Evolutionary conservation across 441 rosid species (phyloP), one percentile per base, ranked within the genome.

Genomic region (Croton laevigatus): DNA sequence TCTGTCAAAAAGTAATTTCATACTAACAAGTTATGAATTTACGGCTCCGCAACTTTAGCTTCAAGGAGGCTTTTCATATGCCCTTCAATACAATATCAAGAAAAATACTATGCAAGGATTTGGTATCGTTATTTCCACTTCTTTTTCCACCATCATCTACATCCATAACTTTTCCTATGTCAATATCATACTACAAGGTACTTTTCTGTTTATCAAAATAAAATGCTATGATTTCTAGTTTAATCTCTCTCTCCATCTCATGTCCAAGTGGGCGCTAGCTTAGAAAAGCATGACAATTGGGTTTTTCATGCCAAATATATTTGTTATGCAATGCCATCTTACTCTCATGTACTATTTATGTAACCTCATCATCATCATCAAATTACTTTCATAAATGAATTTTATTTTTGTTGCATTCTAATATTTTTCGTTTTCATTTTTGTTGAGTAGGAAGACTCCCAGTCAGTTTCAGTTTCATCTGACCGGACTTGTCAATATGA

Each of bases 111-210:
- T 89, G 89, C 66, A 80, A 81, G 80, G 88, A 83, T 84, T 79
- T 87, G 74, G 80, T 88, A 69, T 85, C 93, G 38, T 84, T 94
- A 60, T 94, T 81, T 76, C 90, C 93, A 64, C 83, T 88, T 72
- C 80, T 79, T 32, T 80, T 82, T 62, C 77, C 90, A 22, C 75
- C 86, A 75, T 59, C 79, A 65, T 79, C 90, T 55, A 69, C 69
- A 34, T 77, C 81, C 63, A 65, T 64, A 58, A 36, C 73, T 37
- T 65, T 87, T 78, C 96, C 96, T 58, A 69, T 89, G 79, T 94
- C 99, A 73, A 73, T 94, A 72, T 87, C 96, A 72, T 90, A 78
- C 77, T 92, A 88, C 59, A 81, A 89, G 97, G 98, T 94, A 85
- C 19, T 48, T 71, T 17, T 80, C 36, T 67, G 9, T 48, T 19